phyloP scores from a whole-genome alignment of 1,284 basidiomycete species.

The Trametes hirsuta region DNA sequence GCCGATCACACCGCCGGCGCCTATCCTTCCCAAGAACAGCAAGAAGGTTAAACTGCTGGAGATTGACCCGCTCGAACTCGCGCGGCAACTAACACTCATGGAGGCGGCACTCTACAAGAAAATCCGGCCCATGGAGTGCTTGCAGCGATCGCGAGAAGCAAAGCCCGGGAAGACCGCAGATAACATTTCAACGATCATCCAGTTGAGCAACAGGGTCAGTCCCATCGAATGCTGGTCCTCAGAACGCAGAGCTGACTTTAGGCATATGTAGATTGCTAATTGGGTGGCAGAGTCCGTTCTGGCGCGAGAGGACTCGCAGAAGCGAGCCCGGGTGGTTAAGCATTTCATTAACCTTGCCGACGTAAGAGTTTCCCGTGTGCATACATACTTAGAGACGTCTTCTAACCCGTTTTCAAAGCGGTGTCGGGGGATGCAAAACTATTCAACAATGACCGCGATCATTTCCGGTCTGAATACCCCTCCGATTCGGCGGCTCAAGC shows the following conservation, averaged over 20 bases:
- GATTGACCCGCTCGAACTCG: slow-evolving; percentile 89
- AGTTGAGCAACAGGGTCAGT: slow-evolving; percentile 88
- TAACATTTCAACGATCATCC: slow-evolving; percentile 90
- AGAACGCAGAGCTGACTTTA: background rate
- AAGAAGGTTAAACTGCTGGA: slow-evolving; percentile 87
- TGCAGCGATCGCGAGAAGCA: slow-evolving; percentile 80
- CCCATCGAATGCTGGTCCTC: background rate
- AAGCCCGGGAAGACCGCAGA: slow-evolving; percentile 73
- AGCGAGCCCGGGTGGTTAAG: slow-evolving; percentile 82
- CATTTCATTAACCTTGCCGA: slow-evolving; percentile 95
- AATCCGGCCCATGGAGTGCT: slow-evolving; percentile 91
- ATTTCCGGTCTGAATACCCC: slow-evolving; percentile 95
- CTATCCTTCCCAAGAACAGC: slow-evolving; percentile 72
- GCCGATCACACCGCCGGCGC: slow-evolving; percentile 62
- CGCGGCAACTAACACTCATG: slow-evolving; percentile 92
- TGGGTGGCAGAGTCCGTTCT: slow-evolving; percentile 96
- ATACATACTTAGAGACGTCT: background rate
- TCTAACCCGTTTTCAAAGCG: slow-evolving; percentile 54
- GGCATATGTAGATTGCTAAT: slow-evolving; percentile 68
- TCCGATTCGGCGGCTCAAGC: slow-evolving; percentile 89
- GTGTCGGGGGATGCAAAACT: slow-evolving; percentile 91
- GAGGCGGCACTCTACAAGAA: slow-evolving; percentile 88
- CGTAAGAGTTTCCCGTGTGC: slow-evolving; percentile 52
- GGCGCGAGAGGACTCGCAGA: slow-evolving; percentile 83
- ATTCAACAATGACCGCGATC: slow-evolving; percentile 95